Percentiles rank a stretch among this genome's conserved stretches.
Conservation (phyloP, 73 alveolate genomes). For the Tetrahymena thermophila region DNA sequence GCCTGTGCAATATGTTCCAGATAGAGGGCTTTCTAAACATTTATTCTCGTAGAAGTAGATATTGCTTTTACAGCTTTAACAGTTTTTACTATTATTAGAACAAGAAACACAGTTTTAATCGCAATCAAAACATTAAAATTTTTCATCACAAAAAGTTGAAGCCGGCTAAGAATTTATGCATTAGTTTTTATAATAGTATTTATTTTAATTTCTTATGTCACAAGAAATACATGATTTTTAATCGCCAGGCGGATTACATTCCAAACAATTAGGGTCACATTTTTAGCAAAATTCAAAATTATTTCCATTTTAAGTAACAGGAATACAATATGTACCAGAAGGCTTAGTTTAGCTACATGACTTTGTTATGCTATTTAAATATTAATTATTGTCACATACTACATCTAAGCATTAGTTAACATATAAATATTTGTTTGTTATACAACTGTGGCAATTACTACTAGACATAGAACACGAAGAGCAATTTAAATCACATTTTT, state of each 20-base stretch:
- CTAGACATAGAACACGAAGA: neutral
- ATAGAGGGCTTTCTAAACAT: neutral
- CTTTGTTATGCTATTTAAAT: neutral
- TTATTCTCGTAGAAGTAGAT: too few species aligned
- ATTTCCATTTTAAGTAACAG: neutral
- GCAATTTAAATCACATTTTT: neutral
- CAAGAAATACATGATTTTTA: neutral
- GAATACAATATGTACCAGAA: neutral
- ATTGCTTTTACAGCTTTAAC: neutral
- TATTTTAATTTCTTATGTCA: too few species aligned
- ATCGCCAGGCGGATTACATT: neutral
- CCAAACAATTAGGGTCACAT: neutral
- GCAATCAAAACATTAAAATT: neutral
- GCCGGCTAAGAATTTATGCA: neutral
- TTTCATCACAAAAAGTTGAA: neutral
- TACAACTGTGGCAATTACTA: neutral
- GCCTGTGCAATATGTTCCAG: neutral
- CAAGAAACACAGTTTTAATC: neutral
- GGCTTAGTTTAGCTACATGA: neutral
- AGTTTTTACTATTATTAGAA: neutral
- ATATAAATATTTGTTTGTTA: neutral
- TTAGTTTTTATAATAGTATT: too few species aligned
- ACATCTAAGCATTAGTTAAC: neutral
- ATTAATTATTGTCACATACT: neutral
- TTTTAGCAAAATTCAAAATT: neutral